These are phyloP conservation scores for Candida boidinii DNA, from an alignment of 805 yeast genomes.

Conservation along the genomic window DNA sequence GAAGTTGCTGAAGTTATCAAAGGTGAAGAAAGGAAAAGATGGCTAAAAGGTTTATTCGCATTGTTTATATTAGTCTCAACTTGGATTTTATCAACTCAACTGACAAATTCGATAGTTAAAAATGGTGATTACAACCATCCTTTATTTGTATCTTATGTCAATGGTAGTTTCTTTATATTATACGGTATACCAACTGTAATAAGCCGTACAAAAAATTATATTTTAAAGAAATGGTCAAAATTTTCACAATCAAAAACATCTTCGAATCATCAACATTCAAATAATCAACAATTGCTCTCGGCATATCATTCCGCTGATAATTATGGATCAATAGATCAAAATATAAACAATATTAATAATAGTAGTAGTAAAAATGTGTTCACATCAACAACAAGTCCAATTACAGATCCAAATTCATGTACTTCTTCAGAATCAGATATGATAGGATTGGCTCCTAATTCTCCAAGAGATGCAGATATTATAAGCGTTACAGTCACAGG, in stretches of 20 bases:
- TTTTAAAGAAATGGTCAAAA: background rate
- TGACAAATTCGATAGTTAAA: conserved; percentile 40
- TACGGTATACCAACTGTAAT: conserved; percentile 32
- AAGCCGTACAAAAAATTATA: background rate
- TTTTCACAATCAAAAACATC: background rate
- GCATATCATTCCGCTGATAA: background rate
- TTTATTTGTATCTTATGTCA: conserved; percentile 33
- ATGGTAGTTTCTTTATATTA: conserved; percentile 39
- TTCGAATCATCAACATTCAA: background rate
- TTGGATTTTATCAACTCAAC: conserved; percentile 42
- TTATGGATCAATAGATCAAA: conserved; percentile 6
- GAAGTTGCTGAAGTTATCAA: conserved; percentile 25
- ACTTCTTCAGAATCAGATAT: no score
- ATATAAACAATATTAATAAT: background rate
- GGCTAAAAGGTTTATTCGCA: conserved; percentile 34
- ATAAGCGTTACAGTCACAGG: no score
- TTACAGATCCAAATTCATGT: no score
- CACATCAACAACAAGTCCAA: background rate
- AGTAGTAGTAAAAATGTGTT: no score
- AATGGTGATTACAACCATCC: conserved; percentile 42
- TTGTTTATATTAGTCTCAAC: conserved; percentile 33
- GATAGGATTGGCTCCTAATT: no score
- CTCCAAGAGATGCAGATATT: no score
- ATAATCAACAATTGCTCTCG: background rate
- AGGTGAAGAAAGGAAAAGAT: conserved; percentile 31